phyloP scores from a whole-genome alignment of 345 rosid genomes.

The Salix caprea region DNA sequence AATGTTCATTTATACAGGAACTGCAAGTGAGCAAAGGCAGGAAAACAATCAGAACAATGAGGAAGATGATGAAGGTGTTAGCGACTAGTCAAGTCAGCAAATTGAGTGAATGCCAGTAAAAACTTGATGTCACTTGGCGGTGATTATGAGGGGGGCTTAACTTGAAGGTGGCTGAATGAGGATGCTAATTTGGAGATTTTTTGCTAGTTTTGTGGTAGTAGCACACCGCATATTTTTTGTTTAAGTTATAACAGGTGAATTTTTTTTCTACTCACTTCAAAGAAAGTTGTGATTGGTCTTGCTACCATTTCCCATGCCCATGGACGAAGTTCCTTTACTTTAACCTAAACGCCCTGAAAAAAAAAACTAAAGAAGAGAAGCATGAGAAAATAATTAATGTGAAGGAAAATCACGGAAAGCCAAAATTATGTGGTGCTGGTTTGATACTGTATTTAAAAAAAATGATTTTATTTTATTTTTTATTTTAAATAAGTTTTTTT shows the following conservation, averaged over 20 bases:
- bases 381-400: no score
- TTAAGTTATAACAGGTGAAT: background rate
- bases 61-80: background rate
- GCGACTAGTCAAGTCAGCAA: background rate
- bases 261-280: background rate
- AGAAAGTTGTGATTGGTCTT: no score
- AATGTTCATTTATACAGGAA: slow-evolving; percentile 2
- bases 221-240: background rate
- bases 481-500: no score
- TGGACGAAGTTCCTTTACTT: background rate
- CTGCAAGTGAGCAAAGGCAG: slow-evolving; percentile 2
- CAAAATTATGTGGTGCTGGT: no score
- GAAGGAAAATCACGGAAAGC: no score
- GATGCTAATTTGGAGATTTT: background rate
- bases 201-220: background rate
- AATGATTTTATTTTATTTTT: no score
- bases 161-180: background rate
- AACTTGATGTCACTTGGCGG: background rate
- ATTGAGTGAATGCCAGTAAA: background rate
- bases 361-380: no score
- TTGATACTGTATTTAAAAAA: no score
- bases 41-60: background rate
- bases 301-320: no score
- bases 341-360: background rate
- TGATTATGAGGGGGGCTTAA: background rate